Evolutionary conservation across 2,329 filamentous ascomycete species (phyloP).

Genomic region (Microsporum canis): DNA sequence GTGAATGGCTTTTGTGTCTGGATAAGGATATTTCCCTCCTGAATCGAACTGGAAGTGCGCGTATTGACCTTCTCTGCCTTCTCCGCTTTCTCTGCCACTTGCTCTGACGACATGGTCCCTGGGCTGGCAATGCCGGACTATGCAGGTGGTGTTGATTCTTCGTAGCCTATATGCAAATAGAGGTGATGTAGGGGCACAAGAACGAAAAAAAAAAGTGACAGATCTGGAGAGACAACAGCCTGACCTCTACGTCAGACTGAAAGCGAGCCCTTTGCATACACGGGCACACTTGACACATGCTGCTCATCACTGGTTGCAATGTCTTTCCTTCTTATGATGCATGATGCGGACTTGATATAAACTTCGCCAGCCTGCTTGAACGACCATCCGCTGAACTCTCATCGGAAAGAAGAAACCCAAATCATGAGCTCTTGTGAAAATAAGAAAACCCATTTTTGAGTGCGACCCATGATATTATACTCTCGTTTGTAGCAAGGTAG

Average conservation of each 20-base stretch:
- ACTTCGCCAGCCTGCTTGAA: not conserved
- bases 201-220: not conserved
- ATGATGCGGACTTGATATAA: not conserved
- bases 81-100: not conserved
- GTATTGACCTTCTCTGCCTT: not conserved
- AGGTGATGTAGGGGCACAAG: not conserved
- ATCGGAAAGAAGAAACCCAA: not conserved
- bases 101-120: not conserved
- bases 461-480: not conserved
- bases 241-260: not conserved
- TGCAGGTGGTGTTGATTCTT: not conserved
- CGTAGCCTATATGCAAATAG: not conserved
- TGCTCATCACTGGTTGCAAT: not conserved
- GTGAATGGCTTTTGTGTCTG: slow-evolving; percentile 3
- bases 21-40: not conserved
- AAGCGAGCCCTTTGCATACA: not conserved
- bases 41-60: not conserved
- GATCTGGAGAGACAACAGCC: not conserved
- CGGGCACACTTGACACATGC: not conserved
- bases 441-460: not conserved
- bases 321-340: not conserved
- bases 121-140: not conserved
- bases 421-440: not conserved
- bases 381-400: not conserved
- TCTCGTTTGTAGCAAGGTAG: no score